Conservation (phyloP, 106 monocot genomes). For the Dendrobium chrysotoxum region DNA sequence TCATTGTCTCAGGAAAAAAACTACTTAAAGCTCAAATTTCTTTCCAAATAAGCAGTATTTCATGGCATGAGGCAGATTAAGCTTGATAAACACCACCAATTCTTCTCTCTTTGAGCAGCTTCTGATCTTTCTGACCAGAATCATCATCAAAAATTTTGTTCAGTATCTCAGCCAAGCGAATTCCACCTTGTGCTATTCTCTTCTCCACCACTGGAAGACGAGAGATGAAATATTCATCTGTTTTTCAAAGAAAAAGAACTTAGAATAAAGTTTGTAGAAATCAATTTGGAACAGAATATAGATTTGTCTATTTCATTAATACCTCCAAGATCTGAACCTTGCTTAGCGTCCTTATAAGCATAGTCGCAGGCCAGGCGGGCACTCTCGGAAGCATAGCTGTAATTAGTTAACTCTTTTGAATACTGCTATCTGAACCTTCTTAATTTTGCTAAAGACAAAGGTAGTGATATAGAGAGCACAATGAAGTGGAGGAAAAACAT, state of each 20-base stretch:
- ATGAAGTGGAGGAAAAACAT: no score
- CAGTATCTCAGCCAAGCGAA: slow-evolving; percentile 62
- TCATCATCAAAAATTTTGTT: slow-evolving; percentile 47
- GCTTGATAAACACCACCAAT: no score
- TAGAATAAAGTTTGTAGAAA: background rate
- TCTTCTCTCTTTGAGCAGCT: no score
- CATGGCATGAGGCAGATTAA: no score
- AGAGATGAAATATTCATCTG: slow-evolving; percentile 86
- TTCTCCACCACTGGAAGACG: slow-evolving; percentile 63
- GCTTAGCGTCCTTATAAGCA: slow-evolving; percentile 16
- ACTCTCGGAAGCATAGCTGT: slow-evolving; percentile 20
- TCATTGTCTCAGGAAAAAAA: no score
- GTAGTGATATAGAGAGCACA: no score
- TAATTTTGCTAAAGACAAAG: no score
- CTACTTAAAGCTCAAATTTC: no score
- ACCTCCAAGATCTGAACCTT: slow-evolving; percentile 14
- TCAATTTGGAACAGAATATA: background rate
- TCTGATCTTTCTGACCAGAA: background rate
- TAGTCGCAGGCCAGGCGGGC: slow-evolving; percentile 9
- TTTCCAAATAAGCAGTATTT: no score
- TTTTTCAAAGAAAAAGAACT: background rate
- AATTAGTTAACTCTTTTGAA: background rate
- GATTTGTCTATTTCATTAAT: background rate
- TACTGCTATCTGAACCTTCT: no score
- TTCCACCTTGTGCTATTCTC: slow-evolving; percentile 74